These are phyloP conservation scores for Pochonia chlamydosporia DNA, from an alignment of 2,329 filamentous ascomycete genomes.

Conservation along the genomic window DNA sequence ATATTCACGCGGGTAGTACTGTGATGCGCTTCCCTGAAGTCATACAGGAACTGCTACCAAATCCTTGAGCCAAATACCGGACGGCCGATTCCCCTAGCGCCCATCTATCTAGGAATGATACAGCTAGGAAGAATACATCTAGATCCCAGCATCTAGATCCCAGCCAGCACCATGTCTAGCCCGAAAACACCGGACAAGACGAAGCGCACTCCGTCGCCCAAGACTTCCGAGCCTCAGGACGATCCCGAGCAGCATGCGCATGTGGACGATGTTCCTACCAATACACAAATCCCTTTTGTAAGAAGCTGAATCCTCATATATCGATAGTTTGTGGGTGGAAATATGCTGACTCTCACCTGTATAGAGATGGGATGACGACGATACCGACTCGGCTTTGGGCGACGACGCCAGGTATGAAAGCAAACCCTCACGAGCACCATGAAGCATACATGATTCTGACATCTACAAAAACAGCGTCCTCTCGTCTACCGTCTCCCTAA, in stretches of 20 bases:
- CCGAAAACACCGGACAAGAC: not conserved
- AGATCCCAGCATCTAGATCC: too few relatives aligned
- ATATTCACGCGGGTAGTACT: not conserved
- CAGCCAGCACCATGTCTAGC: not conserved
- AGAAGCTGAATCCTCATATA: too few relatives aligned
- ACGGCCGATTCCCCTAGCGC: too few relatives aligned
- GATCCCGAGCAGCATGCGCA: not conserved
- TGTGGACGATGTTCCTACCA: slow-evolving; percentile 1
- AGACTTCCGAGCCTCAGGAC: not conserved
- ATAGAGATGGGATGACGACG: slow-evolving; percentile 11
- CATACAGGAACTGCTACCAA: not conserved
- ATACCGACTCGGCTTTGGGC: slow-evolving; percentile 17
- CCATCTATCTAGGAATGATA: too few relatives aligned
- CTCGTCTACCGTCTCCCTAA: slow-evolving; percentile 25
- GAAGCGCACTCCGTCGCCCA: not conserved
- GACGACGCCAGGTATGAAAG: not conserved
- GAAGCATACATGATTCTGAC: not conserved
- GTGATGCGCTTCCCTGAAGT: not conserved
- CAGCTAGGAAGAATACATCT: too few relatives aligned
- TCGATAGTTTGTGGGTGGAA: not conserved
- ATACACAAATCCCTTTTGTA: slow-evolving; percentile 15
- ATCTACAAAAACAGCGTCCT: slow-evolving; percentile 11
- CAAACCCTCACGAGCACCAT: not conserved
- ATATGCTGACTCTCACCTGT: not conserved
- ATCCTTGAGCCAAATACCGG: too few relatives aligned